These are phyloP conservation scores for Mimosa bimucronata DNA, from an alignment of 306 rosid species.

Conservation along the genomic window DNA sequence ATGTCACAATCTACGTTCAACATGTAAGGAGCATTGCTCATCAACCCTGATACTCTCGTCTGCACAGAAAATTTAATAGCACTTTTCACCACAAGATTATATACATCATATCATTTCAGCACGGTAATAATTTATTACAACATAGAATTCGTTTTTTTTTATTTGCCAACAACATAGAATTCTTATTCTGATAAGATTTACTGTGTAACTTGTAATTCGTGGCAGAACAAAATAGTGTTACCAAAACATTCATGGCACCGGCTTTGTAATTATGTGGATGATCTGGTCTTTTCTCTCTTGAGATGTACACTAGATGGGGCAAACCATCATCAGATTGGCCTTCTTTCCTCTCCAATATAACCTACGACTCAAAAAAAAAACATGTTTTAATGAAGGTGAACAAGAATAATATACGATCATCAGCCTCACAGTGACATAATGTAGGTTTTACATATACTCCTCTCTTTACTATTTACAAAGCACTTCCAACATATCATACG, in stretches of 20 bases:
- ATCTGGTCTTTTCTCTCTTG: slow-evolving; percentile 60
- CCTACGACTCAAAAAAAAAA: slow-evolving; percentile 37
- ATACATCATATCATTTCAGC: too few species aligned
- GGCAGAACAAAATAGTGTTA: slow-evolving; percentile 8
- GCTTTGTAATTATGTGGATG: slow-evolving; percentile 73
- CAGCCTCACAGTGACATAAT: neutral
- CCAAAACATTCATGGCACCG: slow-evolving; percentile 84
- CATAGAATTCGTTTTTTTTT: too few species aligned
- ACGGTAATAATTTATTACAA: too few species aligned
- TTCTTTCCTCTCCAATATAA: slow-evolving; percentile 60
- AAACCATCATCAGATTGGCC: slow-evolving; percentile 21
- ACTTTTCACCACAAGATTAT: neutral
- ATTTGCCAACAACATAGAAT: too few species aligned
- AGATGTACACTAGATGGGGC: slow-evolving; percentile 62
- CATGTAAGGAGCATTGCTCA: slow-evolving; percentile 71
- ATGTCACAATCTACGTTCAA: slow-evolving; percentile 83
- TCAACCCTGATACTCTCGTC: slow-evolving; percentile 75
- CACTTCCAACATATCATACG: too few species aligned
- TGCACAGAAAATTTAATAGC: slow-evolving; percentile 20
- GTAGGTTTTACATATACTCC: neutral
- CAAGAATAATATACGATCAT: neutral
- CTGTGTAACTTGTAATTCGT: neutral
- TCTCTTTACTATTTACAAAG: too few species aligned
- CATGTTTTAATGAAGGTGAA: neutral
- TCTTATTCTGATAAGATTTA: neutral